Conservation (phyloP, 441 rosid species). For the Mallotus repandus region DNA sequence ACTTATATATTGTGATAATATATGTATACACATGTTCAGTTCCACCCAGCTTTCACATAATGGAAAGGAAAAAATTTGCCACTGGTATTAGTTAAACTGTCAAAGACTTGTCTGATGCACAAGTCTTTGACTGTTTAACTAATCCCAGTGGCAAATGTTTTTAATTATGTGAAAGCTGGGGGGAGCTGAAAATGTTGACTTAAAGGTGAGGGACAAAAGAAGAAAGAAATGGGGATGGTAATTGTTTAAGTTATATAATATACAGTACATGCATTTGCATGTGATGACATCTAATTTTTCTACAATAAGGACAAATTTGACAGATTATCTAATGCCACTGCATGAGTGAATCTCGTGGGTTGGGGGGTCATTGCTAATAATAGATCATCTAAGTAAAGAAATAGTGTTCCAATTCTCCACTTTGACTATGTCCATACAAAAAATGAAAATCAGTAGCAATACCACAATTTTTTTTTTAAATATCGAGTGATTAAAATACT, state of each 20-base stretch:
- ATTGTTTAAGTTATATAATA: neutral
- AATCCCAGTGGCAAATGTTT: no score
- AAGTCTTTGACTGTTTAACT: no score
- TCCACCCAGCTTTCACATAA: constrained; percentile 2
- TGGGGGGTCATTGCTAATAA: neutral
- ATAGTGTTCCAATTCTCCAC: no score
- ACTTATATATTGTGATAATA: no score
- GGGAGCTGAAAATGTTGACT: constrained; percentile 19
- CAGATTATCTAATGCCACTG: neutral
- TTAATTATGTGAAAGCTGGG: neutral
- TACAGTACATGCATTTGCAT: constrained; percentile 19
- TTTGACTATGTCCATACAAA: no score
- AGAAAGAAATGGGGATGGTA: neutral
- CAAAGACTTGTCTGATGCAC: no score
- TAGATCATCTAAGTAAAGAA: neutral
- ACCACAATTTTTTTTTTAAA: no score
- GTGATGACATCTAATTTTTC: constrained; percentile 26
- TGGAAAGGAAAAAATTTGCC: no score
- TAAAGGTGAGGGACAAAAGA: neutral
- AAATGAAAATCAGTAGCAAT: no score
- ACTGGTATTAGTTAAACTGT: no score
- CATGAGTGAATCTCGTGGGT: neutral
- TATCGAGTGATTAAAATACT: no score
- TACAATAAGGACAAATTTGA: constrained; percentile 24
- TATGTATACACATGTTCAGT: neutral